Base-by-base conservation (phyloP, 768 basidiomycete species). In the Mrakia frigida region DNA sequence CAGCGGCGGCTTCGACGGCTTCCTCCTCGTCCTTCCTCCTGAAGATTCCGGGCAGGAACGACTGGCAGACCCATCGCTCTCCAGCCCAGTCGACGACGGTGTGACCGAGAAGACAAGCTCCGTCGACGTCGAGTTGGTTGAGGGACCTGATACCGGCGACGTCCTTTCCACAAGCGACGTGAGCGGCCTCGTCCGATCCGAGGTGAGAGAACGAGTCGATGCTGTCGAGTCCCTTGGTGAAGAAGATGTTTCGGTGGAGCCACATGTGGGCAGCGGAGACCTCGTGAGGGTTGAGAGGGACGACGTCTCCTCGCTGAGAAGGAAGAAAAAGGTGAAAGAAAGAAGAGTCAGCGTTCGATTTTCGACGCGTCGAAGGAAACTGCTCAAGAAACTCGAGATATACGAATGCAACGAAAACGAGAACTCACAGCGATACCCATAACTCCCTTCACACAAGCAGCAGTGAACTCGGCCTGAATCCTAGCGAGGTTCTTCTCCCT, bases 21-120 rank as follows among this genome's bases (percentile, higher is more conserved):
- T 74, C 71, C 79, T 80, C 43, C 82, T 79, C 80, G 1, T 80
- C 82, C 67, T 52, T 74, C 71, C 79, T 80, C 43, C 82, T 81
- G 82, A 85, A 85, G 74, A 86, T 83, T 41, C 85, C 85, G 35
- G 85, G 85, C 23, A 85, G 79, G 78, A 85, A 82, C 41, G 80
- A 81, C 80, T 86, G 85, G 70, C 83, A 85, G 79, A 85, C 82
- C 85, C 85, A 86, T 76, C 85, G 81, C 77, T 84, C 81, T 25
- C 85, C 85, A 46, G 80, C 80, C 84, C 81, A 85, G 79, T 86
- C 85, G 74, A 86, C 82, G 53, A 85, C 82, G 41, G 84, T 84
- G 74, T 85, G 84, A 18, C 84, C 84, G 70, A 85, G 81, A 70
- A 84, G 77, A 70, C 82, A 80, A 25, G 84, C 73, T 16, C 82